A percentile compares a stretch with the other conserved stretches of the same genome.
Evolutionary conservation across 306 rosid genomes (phyloP).

Genomic region (Dryas alaskensis): DNA sequence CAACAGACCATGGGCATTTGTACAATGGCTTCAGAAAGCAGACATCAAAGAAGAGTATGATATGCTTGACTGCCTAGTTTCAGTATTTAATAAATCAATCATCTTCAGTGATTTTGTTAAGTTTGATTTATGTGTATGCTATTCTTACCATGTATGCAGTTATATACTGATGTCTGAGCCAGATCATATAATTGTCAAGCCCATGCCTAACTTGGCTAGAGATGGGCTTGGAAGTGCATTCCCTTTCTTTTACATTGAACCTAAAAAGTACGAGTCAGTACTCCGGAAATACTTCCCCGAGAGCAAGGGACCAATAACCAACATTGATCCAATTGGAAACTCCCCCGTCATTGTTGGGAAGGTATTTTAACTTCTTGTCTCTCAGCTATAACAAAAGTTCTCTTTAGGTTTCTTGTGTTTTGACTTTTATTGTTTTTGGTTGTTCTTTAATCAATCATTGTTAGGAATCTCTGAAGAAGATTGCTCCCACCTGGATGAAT

Average conservation of each 20-base stretch:
- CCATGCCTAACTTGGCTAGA: constrained; percentile 90
- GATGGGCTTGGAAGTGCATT: constrained; percentile 88
- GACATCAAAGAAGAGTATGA: constrained; percentile 94
- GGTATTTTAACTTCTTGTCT: constrained; percentile 44
- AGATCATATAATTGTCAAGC: constrained; percentile 91
- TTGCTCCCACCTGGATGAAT: constrained; percentile 99
- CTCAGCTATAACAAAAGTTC: constrained; percentile 10
- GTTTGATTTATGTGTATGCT: constrained; percentile 6
- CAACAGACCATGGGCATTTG: constrained; percentile 99
- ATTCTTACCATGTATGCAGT: constrained; percentile 38
- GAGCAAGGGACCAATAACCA: constrained; percentile 75
- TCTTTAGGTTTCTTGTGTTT: constrained; percentile 5
- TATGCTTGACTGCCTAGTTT: constrained; percentile 22
- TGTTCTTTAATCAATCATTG: constrained; percentile 18
- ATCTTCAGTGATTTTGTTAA: background rate
- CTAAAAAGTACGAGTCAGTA: constrained; percentile 68
- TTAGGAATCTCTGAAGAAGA: constrained; percentile 85
- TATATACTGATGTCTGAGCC: constrained; percentile 95
- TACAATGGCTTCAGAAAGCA: constrained; percentile 92
- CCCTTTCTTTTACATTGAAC: constrained; percentile 97
- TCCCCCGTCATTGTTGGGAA: constrained; percentile 94
- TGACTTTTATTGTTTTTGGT: constrained; percentile 13
- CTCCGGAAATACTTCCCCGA: constrained; percentile 76
- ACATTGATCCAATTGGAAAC: constrained; percentile 91
- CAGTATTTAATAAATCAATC: background rate